Evolutionary conservation across 2,329 filamentous ascomycete species (phyloP), one percentile per base, ranked within the genome.

Genomic region (Aaosphaeria pasadenensis): DNA sequence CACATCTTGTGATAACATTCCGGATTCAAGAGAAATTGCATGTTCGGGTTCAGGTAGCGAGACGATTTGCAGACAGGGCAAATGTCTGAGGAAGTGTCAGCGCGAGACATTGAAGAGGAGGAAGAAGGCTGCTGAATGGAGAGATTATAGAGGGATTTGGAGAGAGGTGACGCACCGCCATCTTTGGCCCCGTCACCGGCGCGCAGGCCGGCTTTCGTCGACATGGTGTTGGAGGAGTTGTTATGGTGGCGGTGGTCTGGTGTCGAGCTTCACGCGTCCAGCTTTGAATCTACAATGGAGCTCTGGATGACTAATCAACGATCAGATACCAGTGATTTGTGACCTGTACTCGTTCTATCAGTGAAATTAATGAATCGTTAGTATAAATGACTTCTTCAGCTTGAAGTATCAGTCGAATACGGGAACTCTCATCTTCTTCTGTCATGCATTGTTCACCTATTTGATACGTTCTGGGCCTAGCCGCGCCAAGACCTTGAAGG

Each of bases 1-100:
- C 94, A 99, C 89, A 99, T 97, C 59, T 90, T 90, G 78, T 99
- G 94, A 78, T 99, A 99, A 81, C 94, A 99, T 78, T 95, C 91
- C 6, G 92, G 90, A 71, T 97, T 96, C 76, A 99, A 91, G 60
- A 94, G 87, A 74, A 99, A 97, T 56, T 87, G 82, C 82, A 99
- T 91, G 74, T 91, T 87, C 52, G 85, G 86, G 77, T 96, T 96
- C 63, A 97, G 87, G 77, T 97, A 97, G 56, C 91, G 89, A 51
- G 89, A 89, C 50, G 91, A 95, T 75, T 96, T 96, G 87, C 94
- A 99, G 59, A 97, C 89, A 49, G 92, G 94, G 75, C 94, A 99
- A 66, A 91, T 88, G 73, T 96, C 91, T 76, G 62, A 53, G 44
- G 41, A 48, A 50, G 56, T 52, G 56, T 67, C 59, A 65, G 63